A percentile compares a stretch with the other conserved stretches of the same genome.
phyloP scores from a whole-genome alignment of 2,329 filamentous ascomycete species.

The Mollisiaceae sp. region DNA sequence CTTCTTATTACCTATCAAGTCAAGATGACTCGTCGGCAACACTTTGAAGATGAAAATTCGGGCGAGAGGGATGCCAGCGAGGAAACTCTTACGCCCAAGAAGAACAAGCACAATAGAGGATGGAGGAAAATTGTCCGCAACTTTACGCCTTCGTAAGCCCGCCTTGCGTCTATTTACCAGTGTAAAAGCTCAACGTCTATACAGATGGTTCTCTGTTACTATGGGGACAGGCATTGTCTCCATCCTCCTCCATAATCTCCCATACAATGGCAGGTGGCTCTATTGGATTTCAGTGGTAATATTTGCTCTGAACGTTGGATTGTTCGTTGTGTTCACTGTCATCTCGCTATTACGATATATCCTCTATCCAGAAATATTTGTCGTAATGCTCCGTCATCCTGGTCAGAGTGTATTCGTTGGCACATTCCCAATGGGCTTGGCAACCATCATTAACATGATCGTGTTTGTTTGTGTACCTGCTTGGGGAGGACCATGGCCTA shows the following conservation, averaged over 20 bases:
- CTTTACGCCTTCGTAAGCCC: slow-evolving; percentile 58
- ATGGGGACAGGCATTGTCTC: slow-evolving; percentile 74
- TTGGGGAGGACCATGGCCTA: slow-evolving; percentile 64
- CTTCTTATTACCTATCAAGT: neutral
- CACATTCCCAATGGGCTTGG: slow-evolving; percentile 71
- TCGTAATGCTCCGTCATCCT: slow-evolving; percentile 68
- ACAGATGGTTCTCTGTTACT: slow-evolving; percentile 61
- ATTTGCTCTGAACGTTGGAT: slow-evolving; percentile 62
- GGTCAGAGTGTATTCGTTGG: slow-evolving; percentile 72
- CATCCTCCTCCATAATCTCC: slow-evolving; percentile 65
- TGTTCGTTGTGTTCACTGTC: slow-evolving; percentile 60
- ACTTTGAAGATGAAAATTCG: neutral
- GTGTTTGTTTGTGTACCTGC: slow-evolving; percentile 61
- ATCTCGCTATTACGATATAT: slow-evolving; percentile 65
- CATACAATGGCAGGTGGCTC: slow-evolving; percentile 63
- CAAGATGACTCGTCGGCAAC: neutral
- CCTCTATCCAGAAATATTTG: slow-evolving; percentile 70
- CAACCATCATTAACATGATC: slow-evolving; percentile 71
- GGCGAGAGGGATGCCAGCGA: neutral
- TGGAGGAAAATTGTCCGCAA: slow-evolving; percentile 50
- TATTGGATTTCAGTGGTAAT: slow-evolving; percentile 64
- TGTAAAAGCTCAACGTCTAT: neutral
- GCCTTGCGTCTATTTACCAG: slow-evolving; percentile 40
- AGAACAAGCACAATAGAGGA: slow-evolving; percentile 2
- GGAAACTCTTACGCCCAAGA: neutral